Percentiles rank a stretch among this genome's conserved stretches.
Evolutionary conservation across 228 moss, liverwort and hornwort genomes (phyloP).

Genomic region (Sphagnum magellanicum): DNA sequence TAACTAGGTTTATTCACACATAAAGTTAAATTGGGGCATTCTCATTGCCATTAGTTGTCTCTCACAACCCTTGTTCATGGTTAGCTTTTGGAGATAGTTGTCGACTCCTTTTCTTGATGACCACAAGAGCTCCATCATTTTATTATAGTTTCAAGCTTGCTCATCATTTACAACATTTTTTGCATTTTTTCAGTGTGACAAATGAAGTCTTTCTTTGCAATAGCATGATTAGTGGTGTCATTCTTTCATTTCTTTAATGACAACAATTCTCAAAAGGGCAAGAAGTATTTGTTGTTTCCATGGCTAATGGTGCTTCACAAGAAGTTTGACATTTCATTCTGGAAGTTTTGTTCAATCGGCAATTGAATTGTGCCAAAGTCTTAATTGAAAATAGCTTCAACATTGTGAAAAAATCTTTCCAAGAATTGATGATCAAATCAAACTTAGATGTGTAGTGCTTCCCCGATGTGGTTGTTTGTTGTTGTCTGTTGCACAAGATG

Average conservation of each 20-base stretch:
- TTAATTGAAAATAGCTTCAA: background rate
- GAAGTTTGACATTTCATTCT: background rate
- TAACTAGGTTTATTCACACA: too few species aligned
- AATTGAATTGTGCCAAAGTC: background rate
- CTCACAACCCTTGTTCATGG: too few species aligned
- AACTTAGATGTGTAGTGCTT: background rate
- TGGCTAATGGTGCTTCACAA: background rate
- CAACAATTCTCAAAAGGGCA: background rate
- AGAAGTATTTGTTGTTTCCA: background rate
- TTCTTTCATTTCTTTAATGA: background rate
- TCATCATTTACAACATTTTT: background rate
- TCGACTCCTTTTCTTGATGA: too few species aligned
- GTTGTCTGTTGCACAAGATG: background rate
- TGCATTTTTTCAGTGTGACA: background rate
- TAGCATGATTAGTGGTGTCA: too few species aligned
- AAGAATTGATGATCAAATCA: background rate
- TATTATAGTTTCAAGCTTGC: background rate
- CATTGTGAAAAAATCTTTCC: background rate
- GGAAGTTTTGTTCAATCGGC: background rate
- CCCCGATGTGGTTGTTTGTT: background rate
- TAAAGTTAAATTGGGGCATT: too few species aligned
- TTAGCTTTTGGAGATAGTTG: too few species aligned
- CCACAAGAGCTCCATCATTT: too few species aligned
- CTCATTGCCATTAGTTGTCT: too few species aligned
- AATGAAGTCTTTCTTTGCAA: too few species aligned